Evolutionary conservation across 2,329 filamentous ascomycete genomes (phyloP).

Genomic region (Exophiala sp.): DNA sequence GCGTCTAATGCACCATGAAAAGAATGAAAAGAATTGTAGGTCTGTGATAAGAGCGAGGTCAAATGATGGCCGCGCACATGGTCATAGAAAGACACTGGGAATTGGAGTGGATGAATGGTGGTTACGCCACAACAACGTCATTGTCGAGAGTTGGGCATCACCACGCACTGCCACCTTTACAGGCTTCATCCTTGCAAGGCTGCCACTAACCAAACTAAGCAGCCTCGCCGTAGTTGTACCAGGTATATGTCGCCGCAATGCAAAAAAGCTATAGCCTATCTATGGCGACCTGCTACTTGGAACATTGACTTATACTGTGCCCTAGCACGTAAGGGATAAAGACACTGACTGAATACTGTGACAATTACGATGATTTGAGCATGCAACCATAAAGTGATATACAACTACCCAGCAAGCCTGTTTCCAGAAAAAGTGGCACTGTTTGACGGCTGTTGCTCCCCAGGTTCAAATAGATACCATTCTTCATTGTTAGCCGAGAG

Average conservation of each 20-base stretch:
- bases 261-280: too few relatives aligned
- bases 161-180: constrained; percentile 5
- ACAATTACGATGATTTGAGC: too few relatives aligned
- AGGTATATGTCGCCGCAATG: background rate
- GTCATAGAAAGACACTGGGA: background rate
- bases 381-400: too few relatives aligned
- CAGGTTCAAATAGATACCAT: too few relatives aligned
- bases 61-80: background rate
- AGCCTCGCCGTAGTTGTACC: background rate
- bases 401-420: too few relatives aligned
- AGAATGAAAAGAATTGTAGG: background rate
- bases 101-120: background rate
- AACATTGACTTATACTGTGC: too few relatives aligned
- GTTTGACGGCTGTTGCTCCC: too few relatives aligned
- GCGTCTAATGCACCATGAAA: background rate
- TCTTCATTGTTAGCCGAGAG: too few relatives aligned
- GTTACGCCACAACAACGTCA: constrained; percentile 18
- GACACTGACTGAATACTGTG: too few relatives aligned
- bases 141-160: constrained; percentile 1
- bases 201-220: background rate
- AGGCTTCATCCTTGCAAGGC: background rate
- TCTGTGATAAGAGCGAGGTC: background rate
- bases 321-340: too few relatives aligned
- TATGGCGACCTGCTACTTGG: too few relatives aligned
- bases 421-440: too few relatives aligned